A percentile compares a stretch with the other conserved stretches of the same genome.
These are phyloP conservation scores for Candida railenensis DNA, from an alignment of 805 yeast species.

Conservation along the genomic window DNA sequence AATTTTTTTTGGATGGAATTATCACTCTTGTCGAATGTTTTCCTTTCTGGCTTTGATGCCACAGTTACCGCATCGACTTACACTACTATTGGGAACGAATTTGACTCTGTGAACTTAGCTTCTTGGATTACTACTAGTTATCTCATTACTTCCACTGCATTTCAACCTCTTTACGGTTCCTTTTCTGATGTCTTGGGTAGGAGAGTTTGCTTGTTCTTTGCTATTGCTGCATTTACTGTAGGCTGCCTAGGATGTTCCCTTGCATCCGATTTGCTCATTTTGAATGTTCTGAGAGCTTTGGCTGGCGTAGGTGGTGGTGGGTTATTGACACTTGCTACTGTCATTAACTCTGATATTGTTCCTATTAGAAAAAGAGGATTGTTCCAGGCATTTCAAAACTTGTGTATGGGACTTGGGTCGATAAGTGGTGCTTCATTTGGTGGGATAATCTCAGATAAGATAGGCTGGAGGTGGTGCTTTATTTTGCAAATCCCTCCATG, in stretches of 20 bases:
- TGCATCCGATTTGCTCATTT: constrained; percentile 21
- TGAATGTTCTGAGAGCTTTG: constrained; percentile 34
- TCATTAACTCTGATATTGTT: constrained; percentile 38
- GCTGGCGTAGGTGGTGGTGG: constrained; percentile 47
- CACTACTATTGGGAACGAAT: constrained; percentile 44
- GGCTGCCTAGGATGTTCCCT: constrained; percentile 40
- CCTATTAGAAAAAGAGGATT: constrained; percentile 35
- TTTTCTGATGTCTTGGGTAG: constrained; percentile 40
- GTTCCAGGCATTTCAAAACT: constrained; percentile 41
- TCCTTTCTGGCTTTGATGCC: constrained; percentile 47
- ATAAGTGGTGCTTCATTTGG: constrained; percentile 68
- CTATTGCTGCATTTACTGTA: constrained; percentile 27
- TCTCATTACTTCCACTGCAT: constrained; percentile 38
- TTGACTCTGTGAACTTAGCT: constrained; percentile 31
- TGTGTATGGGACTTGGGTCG: constrained; percentile 43
- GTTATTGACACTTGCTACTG: constrained; percentile 34
- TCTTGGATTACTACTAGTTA: constrained; percentile 46
- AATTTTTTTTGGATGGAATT: constrained; percentile 30
- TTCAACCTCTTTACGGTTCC: constrained; percentile 42
- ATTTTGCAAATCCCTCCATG: constrained; percentile 53
- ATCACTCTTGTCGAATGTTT: constrained; percentile 35
- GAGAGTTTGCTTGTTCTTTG: constrained; percentile 31
- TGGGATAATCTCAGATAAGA: constrained; percentile 49
- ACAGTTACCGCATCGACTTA: constrained; percentile 51
- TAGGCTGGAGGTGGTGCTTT: constrained; percentile 71